Percentiles rank a stretch among this genome's conserved stretches.
Conservation (phyloP, 1,139 yeast genomes). For the Saccharomyces hybrid region DNA sequence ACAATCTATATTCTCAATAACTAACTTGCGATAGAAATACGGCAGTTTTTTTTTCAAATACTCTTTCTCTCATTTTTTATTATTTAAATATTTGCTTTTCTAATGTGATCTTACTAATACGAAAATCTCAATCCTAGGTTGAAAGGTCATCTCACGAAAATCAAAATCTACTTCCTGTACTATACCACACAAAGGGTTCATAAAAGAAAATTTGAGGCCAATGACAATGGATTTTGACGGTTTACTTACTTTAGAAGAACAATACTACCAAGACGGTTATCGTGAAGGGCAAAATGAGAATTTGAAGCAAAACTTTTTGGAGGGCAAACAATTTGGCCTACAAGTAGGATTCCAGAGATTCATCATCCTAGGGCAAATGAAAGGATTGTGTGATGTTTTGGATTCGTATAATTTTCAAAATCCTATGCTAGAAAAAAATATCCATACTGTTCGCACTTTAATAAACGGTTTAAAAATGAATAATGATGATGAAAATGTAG, state of each 20-base stretch:
- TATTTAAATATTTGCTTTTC: not conserved
- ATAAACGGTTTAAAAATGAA: slow-evolving; percentile 23
- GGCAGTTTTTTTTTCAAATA: not conserved
- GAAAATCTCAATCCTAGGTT: not conserved
- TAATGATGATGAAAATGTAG: slow-evolving; percentile 44
- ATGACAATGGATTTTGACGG: slow-evolving; percentile 22
- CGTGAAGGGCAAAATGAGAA: slow-evolving; percentile 43
- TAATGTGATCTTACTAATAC: not conserved
- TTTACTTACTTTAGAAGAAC: slow-evolving; percentile 23
- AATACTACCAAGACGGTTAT: slow-evolving; percentile 55
- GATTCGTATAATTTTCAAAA: slow-evolving; percentile 11
- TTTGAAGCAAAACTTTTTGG: slow-evolving; percentile 48
- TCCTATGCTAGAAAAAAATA: slow-evolving; percentile 12
- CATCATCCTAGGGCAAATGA: slow-evolving; percentile 53
- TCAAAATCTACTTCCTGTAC: not conserved
- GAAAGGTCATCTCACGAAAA: not conserved
- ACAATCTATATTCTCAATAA: not conserved
- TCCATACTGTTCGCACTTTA: slow-evolving; percentile 15
- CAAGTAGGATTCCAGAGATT: slow-evolving; percentile 74
- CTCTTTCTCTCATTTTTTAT: not conserved
- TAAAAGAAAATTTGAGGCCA: not conserved
- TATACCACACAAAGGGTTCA: too few relatives aligned
- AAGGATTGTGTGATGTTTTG: slow-evolving; percentile 41
- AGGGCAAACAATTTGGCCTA: slow-evolving; percentile 71
- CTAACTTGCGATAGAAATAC: not conserved